Evolutionary conservation across 306 rosid genomes (phyloP), one percentile per base, ranked within the genome.

Genomic region (Corylus americana): DNA sequence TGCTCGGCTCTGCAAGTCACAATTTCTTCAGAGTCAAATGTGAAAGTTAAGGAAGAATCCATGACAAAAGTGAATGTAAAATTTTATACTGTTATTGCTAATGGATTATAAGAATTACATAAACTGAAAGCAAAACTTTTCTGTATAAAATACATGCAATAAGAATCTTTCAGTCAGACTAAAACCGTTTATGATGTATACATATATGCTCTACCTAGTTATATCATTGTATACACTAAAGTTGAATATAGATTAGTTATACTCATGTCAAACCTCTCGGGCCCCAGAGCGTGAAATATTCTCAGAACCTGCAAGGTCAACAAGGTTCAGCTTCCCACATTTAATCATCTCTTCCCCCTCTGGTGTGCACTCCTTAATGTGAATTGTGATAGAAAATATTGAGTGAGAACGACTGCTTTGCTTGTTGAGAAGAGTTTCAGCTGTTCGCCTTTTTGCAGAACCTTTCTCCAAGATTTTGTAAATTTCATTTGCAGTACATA

Each of bases 231-330:
- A 35, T 66, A 11, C 29, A 59, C 72, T 66, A 39, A 58, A 29
- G 70, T 66, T 25, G 76, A 79, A 64, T 73, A 42, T 77, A 79
- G 81, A 62, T 1, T 49, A 39, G 69, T 49, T 39, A 47, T 50
- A 62, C 70, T 61, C 22, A 77, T 78, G 5, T 72, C 75, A 74
- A 85, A 96, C 99, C 96, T 96, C 99, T 89, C 97, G 91, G 58
- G 99, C 99, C 85, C 99, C 99, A 77, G 99, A 96, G 54, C 99
- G 99, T 2, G 99, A 96, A 83, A 96, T 96, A 79, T 96, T 96
- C 88, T 96, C 99, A 54, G 99, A 96, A 80, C 99, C 98, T 2
- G 99, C 99, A 13, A 96, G 99, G 82, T 96, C 99, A 78, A 96
- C 99, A 76, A 96, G 98, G 84, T 96, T 96, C 76, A 96, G 88